These are phyloP conservation scores for Curvularia eragrostidis DNA, from an alignment of 2,329 filamentous ascomycete genomes.

Conservation along the genomic window DNA sequence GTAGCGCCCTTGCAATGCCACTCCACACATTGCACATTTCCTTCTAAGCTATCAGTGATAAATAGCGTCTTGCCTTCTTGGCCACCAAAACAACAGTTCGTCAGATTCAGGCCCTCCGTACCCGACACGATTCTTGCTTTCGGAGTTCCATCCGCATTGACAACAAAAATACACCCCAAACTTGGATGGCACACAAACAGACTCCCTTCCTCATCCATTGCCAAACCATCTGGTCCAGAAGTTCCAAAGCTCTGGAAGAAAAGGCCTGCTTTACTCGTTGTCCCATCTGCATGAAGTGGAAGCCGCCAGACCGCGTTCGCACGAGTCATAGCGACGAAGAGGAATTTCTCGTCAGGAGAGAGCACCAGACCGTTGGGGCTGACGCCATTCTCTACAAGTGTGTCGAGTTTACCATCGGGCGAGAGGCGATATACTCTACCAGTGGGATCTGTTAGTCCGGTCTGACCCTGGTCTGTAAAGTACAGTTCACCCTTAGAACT, in stretches of 20 bases:
- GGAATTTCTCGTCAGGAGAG: slow-evolving; percentile 48
- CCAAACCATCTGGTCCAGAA: slow-evolving; percentile 51
- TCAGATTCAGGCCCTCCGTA: slow-evolving; percentile 46
- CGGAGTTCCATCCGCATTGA: slow-evolving; percentile 48
- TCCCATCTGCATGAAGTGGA: slow-evolving; percentile 50
- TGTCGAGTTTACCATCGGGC: slow-evolving; percentile 48
- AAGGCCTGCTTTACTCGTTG: slow-evolving; percentile 49
- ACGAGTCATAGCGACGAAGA: slow-evolving; percentile 52
- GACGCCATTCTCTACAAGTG: slow-evolving; percentile 48
- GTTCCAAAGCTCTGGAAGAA: slow-evolving; percentile 54
- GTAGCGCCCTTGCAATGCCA: slow-evolving; percentile 42
- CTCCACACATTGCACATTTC: slow-evolving; percentile 45
- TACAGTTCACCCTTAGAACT: slow-evolving; percentile 50
- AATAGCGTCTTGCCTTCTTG: slow-evolving; percentile 49
- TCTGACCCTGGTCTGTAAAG: slow-evolving; percentile 57
- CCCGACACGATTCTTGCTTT: slow-evolving; percentile 46
- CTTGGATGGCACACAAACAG: slow-evolving; percentile 41
- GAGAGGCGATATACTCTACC: slow-evolving; percentile 51
- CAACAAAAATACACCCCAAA: slow-evolving; percentile 48
- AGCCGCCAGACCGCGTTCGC: slow-evolving; percentile 54
- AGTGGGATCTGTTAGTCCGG: slow-evolving; percentile 53
- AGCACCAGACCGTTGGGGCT: slow-evolving; percentile 53
- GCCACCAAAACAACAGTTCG: slow-evolving; percentile 53
- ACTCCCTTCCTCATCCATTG: slow-evolving; percentile 49
- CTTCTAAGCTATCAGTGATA: slow-evolving; percentile 53